Base-by-base conservation (phyloP, 1,284 basidiomycete genomes). In the Cutaneotrichosporon cutaneum region DNA sequence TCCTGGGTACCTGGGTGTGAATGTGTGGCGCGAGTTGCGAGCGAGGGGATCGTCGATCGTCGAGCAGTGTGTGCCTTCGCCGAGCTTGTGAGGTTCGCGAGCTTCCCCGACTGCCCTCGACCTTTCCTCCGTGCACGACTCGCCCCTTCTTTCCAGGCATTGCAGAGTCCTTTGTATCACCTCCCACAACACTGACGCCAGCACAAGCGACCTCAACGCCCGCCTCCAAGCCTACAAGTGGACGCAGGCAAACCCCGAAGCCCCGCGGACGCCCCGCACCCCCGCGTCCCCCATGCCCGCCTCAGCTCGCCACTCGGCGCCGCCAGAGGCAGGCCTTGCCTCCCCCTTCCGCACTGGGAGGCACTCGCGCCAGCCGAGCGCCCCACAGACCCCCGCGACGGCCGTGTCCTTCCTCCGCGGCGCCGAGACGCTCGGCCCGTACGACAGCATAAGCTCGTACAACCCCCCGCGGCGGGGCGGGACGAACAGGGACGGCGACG, bases 211-310 rank as follows among this genome's bases (percentile, higher is more conserved):
- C 33, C 33, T 54, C 21, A 26, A 54, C 52, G 24, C 35, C 21
- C 52, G 52, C 52, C 52, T 54, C 16, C 8, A 27, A 13, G 48
- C 48, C 8, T 51, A 51, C 27, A 27, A 51, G 48, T 27, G 26
- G 45, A 13, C 22, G 7, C 45, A 48, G 21, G 24, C 11, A 48
- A 22, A 9, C 45, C 45, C 4, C 45, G 45, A 13, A 48, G 22
- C 21, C 45, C 24, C 26, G 48, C 48, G 8, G n/a, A n/a, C n/a
- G n/a, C n/a, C 45, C 4, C 45, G 45, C 26, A 48, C 45, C 21
- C 45, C 24, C 26, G 48, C 48, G 8, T 16, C 45, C 21, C 45
- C 45, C 9, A 47, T 26, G 45, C 45, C 45, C 45, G 14, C 3
- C 22, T 26, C 22, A 1, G 24, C 45, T 14, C 45, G 44, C n/a